These are phyloP conservation scores for Penicillium psychrosexuale DNA, from an alignment of 2,329 filamentous ascomycete genomes.

Conservation along the genomic window DNA sequence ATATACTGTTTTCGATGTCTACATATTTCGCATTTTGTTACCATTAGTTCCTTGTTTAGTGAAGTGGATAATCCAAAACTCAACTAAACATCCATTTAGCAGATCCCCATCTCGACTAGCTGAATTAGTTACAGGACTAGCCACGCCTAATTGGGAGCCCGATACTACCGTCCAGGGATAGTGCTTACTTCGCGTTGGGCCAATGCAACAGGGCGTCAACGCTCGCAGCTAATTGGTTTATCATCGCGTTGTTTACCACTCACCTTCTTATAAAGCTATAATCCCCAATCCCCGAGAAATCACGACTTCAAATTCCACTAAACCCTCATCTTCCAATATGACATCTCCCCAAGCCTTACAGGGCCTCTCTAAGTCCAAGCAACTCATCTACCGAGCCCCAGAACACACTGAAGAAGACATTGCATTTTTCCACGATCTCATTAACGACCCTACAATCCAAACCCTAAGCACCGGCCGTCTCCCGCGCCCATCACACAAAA, in stretches of 20 bases:
- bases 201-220: not conserved
- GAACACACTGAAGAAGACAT: slow-evolving; percentile 14
- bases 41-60: not conserved
- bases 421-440: slow-evolving; percentile 7
- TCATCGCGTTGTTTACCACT: not conserved
- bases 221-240: not conserved
- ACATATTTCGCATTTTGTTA: not conserved
- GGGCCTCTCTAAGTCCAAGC: slow-evolving; percentile 1
- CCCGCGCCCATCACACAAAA: not conserved
- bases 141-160: not conserved
- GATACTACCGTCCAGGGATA: not conserved
- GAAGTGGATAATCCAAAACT: not conserved
- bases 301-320: not conserved
- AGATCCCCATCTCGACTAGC: too few relatives aligned
- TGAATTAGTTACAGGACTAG: too few relatives aligned
- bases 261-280: not conserved
- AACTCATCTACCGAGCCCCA: slow-evolving; percentile 13
- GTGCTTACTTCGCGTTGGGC: not conserved
- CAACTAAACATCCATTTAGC: too few relatives aligned
- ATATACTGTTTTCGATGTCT: not conserved
- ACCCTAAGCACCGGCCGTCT: not conserved
- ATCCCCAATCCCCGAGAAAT: not conserved
- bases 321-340: not conserved
- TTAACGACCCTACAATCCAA: slow-evolving; percentile 3
- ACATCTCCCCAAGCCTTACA: not conserved